Percentiles rank a stretch among this genome's conserved stretches.
Evolutionary conservation across 2,329 filamentous ascomycete genomes (phyloP).

Genomic region (Fusarium nodosum): DNA sequence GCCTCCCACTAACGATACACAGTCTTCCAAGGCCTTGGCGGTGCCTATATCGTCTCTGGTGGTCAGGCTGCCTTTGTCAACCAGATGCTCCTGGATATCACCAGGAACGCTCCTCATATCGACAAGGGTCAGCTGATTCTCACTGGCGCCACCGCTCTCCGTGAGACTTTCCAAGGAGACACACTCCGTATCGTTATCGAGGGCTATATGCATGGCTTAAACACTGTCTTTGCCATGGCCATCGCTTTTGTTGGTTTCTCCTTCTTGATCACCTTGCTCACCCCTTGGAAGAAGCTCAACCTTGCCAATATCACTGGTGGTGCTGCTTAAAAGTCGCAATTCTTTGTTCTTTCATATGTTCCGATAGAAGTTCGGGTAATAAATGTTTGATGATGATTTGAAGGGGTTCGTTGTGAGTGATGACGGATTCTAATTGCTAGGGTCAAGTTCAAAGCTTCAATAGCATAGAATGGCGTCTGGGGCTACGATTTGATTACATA

Average conservation of each 20-base stretch:
- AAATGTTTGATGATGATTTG: not conserved
- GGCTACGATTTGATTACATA: not conserved
- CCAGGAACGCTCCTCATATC: constrained; percentile 55
- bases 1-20: constrained; percentile 28
- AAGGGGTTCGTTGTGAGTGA: not conserved
- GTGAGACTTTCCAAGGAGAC: constrained; percentile 62
- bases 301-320: constrained; percentile 49
- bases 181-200: constrained; percentile 66
- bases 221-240: constrained; percentile 72
- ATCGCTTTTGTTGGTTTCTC: constrained; percentile 62
- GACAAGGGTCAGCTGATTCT: constrained; percentile 55
- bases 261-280: constrained; percentile 53
- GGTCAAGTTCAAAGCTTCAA: not conserved
- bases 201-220: constrained; percentile 74
- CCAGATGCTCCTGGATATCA: constrained; percentile 56
- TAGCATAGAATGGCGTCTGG: constrained; percentile 30
- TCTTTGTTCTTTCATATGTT: not conserved
- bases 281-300: constrained; percentile 58
- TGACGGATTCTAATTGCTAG: constrained; percentile 5
- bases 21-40: constrained; percentile 65
- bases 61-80: constrained; percentile 64
- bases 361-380: not conserved
- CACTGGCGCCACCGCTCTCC: constrained; percentile 69
- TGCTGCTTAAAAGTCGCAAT: constrained; percentile 46
- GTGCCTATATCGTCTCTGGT: constrained; percentile 64